Conservation (phyloP, 1,139 yeast genomes). For the Zhuliangozyma parablackwelliae region DNA sequence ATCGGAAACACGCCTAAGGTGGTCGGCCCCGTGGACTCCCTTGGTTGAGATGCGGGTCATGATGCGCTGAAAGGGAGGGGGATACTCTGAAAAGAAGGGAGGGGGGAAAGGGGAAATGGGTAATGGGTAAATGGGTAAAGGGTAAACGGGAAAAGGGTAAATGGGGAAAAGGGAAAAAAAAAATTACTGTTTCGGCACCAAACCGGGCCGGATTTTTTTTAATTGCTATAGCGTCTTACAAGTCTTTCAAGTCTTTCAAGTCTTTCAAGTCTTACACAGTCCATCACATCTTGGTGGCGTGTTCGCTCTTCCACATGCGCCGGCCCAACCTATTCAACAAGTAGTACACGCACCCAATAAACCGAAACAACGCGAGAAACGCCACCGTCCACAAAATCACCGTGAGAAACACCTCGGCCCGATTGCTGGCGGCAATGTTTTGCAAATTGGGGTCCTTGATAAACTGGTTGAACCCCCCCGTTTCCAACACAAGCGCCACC, state of each 20-base stretch:
- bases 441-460: slow-evolving; percentile 8
- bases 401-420: slow-evolving; percentile 54
- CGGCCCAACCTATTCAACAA: slow-evolving; percentile 38
- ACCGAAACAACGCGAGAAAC: slow-evolving; percentile 68
- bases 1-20: slow-evolving; percentile 41
- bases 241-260: too few relatives aligned
- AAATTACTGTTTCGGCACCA: too few relatives aligned
- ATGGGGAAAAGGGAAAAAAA: too few relatives aligned
- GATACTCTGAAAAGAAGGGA: too few relatives aligned
- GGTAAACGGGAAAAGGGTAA: too few relatives aligned
- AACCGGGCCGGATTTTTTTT: too few relatives aligned
- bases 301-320: slow-evolving; percentile 19
- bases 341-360: slow-evolving; percentile 63
- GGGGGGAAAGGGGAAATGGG: too few relatives aligned
- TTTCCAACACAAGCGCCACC: slow-evolving; percentile 66
- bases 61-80: not conserved
- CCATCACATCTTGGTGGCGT: slow-evolving; percentile 11
- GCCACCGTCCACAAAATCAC: slow-evolving; percentile 81
- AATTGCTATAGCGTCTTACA: too few relatives aligned
- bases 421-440: slow-evolving; percentile 20
- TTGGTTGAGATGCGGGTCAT: slow-evolving; percentile 49
- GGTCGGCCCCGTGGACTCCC: slow-evolving; percentile 63
- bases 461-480: slow-evolving; percentile 56
- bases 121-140: too few relatives aligned
- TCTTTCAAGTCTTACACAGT: too few relatives aligned